These are phyloP conservation scores for Claviceps pazoutovae DNA, from an alignment of 2,329 filamentous ascomycete species.

Conservation along the genomic window DNA sequence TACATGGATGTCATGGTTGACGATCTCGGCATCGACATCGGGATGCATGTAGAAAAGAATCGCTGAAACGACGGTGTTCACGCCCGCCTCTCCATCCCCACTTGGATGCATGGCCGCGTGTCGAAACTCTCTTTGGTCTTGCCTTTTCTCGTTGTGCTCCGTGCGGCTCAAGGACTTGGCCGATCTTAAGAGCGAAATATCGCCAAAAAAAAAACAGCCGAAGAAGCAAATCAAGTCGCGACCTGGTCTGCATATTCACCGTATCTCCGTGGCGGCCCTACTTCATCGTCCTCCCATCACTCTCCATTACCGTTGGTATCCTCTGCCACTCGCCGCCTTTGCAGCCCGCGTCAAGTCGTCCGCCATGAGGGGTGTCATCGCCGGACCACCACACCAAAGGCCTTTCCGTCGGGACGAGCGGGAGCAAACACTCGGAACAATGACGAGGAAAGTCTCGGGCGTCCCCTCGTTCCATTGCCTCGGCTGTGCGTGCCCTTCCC, in stretches of 20 bases:
- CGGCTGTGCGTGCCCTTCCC: not conserved
- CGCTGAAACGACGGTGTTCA: no score
- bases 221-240: not conserved
- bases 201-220: not conserved
- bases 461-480: not conserved
- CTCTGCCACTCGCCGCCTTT: not conserved
- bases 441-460: conserved; percentile 20
- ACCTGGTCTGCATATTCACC: not conserved
- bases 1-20: no score
- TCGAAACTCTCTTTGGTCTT: no score
- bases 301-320: not conserved
- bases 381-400: conserved; percentile 19
- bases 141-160: no score
- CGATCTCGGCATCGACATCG: no score
- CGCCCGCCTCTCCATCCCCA: no score
- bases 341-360: not conserved
- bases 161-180: no score
- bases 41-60: no score
- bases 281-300: not conserved
- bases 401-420: conserved; percentile 15
- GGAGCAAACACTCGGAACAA: conserved; percentile 28
- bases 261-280: not conserved
- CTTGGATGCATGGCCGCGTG: no score
- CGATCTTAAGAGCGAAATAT: no score
- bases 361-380: conserved; percentile 17